Conservation (phyloP, 495 filamentous ascomycete genomes). For the Aspergillus sparsus region DNA sequence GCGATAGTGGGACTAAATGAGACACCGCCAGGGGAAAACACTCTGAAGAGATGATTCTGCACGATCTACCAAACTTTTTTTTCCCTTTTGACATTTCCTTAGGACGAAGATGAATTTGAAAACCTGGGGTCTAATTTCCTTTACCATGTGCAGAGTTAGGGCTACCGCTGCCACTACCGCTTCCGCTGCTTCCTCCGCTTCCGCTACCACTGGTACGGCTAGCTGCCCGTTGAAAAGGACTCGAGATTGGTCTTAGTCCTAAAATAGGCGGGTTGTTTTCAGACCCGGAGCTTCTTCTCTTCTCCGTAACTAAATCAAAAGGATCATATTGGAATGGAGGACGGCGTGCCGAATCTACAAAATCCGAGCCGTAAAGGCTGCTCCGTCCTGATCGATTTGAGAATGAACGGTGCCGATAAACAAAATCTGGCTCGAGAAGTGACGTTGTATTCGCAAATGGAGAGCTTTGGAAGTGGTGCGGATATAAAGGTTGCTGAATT, state of each 20-base stretch:
- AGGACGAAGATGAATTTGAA: neutral
- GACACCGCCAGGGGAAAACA: neutral
- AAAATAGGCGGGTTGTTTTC: slow-evolving; percentile 36
- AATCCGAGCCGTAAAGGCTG: slow-evolving; percentile 46
- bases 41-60: neutral
- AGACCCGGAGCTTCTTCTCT: slow-evolving; percentile 37
- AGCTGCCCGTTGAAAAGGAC: slow-evolving; percentile 45
- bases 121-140: slow-evolving; percentile 19
- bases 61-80: slow-evolving; percentile 16
- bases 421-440: slow-evolving; percentile 40
- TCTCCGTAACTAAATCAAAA: slow-evolving; percentile 37
- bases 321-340: slow-evolving; percentile 40
- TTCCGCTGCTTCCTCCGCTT: slow-evolving; percentile 45
- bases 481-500: slow-evolving; percentile 34
- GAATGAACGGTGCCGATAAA: slow-evolving; percentile 46
- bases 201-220: slow-evolving; percentile 50
- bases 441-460: slow-evolving; percentile 35
- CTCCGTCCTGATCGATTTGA: slow-evolving; percentile 50
- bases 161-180: slow-evolving; percentile 48
- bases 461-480: slow-evolving; percentile 42
- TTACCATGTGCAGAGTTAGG: slow-evolving; percentile 44
- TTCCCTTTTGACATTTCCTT: neutral
- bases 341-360: slow-evolving; percentile 38
- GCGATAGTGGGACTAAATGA: slow-evolving; percentile 13
- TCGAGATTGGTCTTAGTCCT: slow-evolving; percentile 37